Base-by-base conservation (phyloP, 495 filamentous ascomycete genomes). In the Lindgomyces ingoldianus region DNA sequence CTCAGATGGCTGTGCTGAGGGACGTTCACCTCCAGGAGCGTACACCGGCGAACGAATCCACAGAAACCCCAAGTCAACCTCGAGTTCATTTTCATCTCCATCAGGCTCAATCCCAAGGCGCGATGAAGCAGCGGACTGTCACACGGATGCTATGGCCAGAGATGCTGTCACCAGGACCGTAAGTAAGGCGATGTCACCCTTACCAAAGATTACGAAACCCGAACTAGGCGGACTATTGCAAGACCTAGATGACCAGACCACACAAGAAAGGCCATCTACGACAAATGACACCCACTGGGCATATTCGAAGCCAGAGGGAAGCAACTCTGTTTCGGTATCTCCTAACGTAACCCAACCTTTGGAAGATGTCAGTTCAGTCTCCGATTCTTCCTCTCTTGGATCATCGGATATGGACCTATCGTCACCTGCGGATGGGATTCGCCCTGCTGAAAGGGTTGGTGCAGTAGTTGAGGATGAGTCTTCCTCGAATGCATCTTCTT, bases 141-240 rank as follows among this genome's bases (percentile, higher is more conserved):
- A 57, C 62, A 3, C 18, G 36, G n/a, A 53, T 36, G n/a, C 36
- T 64, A 9, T 64, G 62, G 62, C 62, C 62, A 18, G 62, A 64
- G n/a, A 64, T 64, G 60, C 12, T 57, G 24, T 64, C 62, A 24
- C 62, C 62, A 25, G 22, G 10, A 2, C 44, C 53, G 41, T 45
- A 21, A 36, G 1, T n/a, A 25, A 22, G 24, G 4, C 41, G 22
- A 55, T n/a, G 4, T 16, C 16, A 19, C 18, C 1, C 26, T 14
- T 2, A 12, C 52, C 18, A 19, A 39, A n/a, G 18, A 16, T n/a
- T n/a, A n/a, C n/a, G n/a, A n/a, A n/a, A n/a, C n/a, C n/a, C n/a
- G n/a, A n/a, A n/a, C n/a, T n/a, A n/a, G n/a, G n/a, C n/a, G n/a
- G n/a, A n/a, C n/a, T n/a, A n/a, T n/a, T n/a, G n/a, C n/a, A n/a